Base-by-base conservation (phyloP, 176 grass and related monocot genomes). In the Canna indica region DNA sequence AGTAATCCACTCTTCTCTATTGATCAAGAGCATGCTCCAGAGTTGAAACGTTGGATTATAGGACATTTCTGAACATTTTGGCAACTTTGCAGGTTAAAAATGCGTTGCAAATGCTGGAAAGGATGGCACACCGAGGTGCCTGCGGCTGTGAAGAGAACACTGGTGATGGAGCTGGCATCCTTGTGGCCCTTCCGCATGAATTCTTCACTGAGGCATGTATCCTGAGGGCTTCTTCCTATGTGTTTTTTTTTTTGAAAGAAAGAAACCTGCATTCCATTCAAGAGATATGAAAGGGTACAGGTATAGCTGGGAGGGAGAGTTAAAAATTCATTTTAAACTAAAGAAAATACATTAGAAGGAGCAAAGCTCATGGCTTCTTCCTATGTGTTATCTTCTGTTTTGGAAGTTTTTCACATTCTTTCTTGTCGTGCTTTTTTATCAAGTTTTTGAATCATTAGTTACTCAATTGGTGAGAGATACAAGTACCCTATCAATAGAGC, bases 141-240 rank as follows among this genome's bases (percentile, higher is more conserved):
- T 94, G 95, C 20, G 95, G 95, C 64, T 94, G 95, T 36, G 95
- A 99, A 77, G 81, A 84, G 72, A 99, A 99, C 64, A 99, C 95
- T 4, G 95, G 95, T 58, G 95, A 99, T 76, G 95, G 95, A 59
- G 95, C 90, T 17, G 95, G 95, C 28, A 99, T 99, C 27, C 73
- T 99, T 47, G 95, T 99, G 4, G 95, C 90, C 58, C 72, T 99
- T 20, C 95, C 95, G 5, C 90, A 94, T 71, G 83, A 35, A 33
- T 99, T 93, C 75, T 90, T 86, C 53, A 72, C 68, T 25, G 84
- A 93, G 87, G 95, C 36, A 78, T 70, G 71, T 47, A 53, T 73
- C 20, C 47, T 65, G 58, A 73, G 50, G 32, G 24, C 9, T 67
- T 67, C 8, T 11, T 5, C 20, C 22, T 63, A 18, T 7, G 12